Evolutionary conservation across 2,329 filamentous ascomycete genomes (phyloP).

Genomic region (Colletotrichum agaves): DNA sequence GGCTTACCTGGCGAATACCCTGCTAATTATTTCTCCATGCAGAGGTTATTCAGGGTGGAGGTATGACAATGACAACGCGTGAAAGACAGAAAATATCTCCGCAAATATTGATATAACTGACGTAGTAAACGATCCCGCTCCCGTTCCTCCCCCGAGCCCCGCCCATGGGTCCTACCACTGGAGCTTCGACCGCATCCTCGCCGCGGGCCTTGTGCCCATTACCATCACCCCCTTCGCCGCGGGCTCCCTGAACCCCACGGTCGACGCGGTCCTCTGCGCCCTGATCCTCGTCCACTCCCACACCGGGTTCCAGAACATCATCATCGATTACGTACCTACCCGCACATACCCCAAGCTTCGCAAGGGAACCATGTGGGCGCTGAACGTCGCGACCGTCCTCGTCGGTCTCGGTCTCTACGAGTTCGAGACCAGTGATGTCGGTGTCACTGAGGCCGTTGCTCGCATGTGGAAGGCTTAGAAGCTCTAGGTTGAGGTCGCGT

Average conservation of each 20-base stretch:
- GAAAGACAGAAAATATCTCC: not conserved
- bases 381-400: slow-evolving; percentile 81
- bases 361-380: slow-evolving; percentile 77
- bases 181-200: slow-evolving; percentile 91
- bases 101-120: slow-evolving; percentile 1
- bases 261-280: slow-evolving; percentile 87
- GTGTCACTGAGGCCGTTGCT: slow-evolving; percentile 88
- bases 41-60: slow-evolving; percentile 81
- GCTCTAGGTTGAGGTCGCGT: not conserved
- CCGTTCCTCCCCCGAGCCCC: slow-evolving; percentile 76
- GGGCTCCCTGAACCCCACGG: slow-evolving; percentile 87
- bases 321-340: slow-evolving; percentile 91
- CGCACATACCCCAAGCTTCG: slow-evolving; percentile 74
- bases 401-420: slow-evolving; percentile 94
- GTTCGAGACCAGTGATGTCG: slow-evolving; percentile 98
- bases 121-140: slow-evolving; percentile 86
- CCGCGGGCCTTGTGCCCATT: slow-evolving; percentile 84
- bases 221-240: slow-evolving; percentile 92
- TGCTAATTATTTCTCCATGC: slow-evolving; percentile 55
- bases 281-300: slow-evolving; percentile 91
- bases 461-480: slow-evolving; percentile 85
- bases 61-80: slow-evolving; percentile 58
- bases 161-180: slow-evolving; percentile 97
- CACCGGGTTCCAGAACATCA: slow-evolving; percentile 90
- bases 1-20: not conserved